Conservation (phyloP, 768 basidiomycete genomes). For the Tylopilus sp. region DNA sequence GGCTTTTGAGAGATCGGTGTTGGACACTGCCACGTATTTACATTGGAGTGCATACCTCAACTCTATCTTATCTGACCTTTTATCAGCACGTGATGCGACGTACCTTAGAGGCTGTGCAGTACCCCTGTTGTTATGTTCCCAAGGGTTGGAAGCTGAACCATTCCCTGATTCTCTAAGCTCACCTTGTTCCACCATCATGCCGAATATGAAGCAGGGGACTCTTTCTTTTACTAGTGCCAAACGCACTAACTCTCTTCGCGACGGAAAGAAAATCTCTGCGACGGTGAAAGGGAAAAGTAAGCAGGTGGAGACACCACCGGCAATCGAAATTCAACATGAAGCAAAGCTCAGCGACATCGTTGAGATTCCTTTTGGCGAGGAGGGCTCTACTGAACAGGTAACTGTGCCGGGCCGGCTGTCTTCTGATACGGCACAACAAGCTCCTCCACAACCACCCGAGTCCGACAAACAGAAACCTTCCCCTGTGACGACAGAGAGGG, state of each 20-base stretch:
- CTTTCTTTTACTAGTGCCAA: constrained; percentile 46
- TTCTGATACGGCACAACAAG: constrained; percentile 4
- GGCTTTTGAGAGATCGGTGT: constrained; percentile 11
- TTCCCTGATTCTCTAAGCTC: not conserved
- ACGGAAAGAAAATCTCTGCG: constrained; percentile 5
- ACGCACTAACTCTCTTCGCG: constrained; percentile 34
- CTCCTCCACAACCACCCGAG: not conserved
- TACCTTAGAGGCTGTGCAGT: constrained; percentile 1
- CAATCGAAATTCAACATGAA: not conserved
- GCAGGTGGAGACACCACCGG: not conserved
- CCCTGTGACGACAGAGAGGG: constrained; percentile 14
- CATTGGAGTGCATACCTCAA: constrained; percentile 10
- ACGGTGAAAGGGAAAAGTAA: constrained; percentile 10
- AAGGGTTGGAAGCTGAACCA: not conserved
- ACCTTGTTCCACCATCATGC: not conserved
- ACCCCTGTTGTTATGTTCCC: constrained; percentile 20
- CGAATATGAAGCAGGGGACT: constrained; percentile 41
- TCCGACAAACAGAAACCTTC: constrained; percentile 4
- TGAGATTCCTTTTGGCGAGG: constrained; percentile 25
- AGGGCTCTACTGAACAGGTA: constrained; percentile 2
- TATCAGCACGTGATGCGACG: constrained; percentile 8
- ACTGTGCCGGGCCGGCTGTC: constrained; percentile 11
- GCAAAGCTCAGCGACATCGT: not conserved
- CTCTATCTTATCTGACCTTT: not conserved
- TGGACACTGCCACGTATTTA: not conserved